phyloP scores from a whole-genome alignment of 768 basidiomycete genomes.

The Psilocybe azurescens region DNA sequence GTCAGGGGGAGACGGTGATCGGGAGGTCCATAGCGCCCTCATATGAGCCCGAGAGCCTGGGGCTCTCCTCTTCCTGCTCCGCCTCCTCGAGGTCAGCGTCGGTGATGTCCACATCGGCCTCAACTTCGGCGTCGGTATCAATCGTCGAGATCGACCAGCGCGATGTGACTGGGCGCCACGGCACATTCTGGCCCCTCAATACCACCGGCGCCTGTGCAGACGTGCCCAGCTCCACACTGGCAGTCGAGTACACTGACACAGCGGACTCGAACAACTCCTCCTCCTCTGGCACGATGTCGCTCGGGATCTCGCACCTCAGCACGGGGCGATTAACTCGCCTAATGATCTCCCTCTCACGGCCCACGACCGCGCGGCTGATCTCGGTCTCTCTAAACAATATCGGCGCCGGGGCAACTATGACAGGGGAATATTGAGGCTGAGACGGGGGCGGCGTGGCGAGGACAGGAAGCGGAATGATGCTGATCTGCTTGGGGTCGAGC shows the following conservation, averaged over 20 bases:
- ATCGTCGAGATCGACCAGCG: slow-evolving; percentile 14
- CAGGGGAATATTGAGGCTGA: background rate
- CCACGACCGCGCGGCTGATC: slow-evolving; percentile 3
- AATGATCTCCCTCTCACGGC: slow-evolving; percentile 10
- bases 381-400: background rate
- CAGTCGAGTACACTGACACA: slow-evolving; percentile 22
- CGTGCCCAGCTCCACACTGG: background rate
- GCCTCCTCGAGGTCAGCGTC: background rate
- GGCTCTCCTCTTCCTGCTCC: background rate
- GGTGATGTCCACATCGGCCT: background rate
- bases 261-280: slow-evolving; percentile 13
- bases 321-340: slow-evolving; percentile 19
- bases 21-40: slow-evolving; percentile 8
- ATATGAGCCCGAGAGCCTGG: background rate
- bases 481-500: slow-evolving; percentile 46
- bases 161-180: slow-evolving; percentile 10
- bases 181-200: slow-evolving; percentile 9
- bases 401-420: slow-evolving; percentile 1
- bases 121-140: background rate
- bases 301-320: slow-evolving; percentile 33
- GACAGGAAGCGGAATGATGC: slow-evolving; percentile 33
- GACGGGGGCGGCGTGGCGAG: slow-evolving; percentile 17
- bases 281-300: background rate
- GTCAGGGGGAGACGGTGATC: background rate
- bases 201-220: slow-evolving; percentile 2